Conservation (phyloP, 495 filamentous ascomycete species). For the Pyrenopolyporus hunteri region DNA sequence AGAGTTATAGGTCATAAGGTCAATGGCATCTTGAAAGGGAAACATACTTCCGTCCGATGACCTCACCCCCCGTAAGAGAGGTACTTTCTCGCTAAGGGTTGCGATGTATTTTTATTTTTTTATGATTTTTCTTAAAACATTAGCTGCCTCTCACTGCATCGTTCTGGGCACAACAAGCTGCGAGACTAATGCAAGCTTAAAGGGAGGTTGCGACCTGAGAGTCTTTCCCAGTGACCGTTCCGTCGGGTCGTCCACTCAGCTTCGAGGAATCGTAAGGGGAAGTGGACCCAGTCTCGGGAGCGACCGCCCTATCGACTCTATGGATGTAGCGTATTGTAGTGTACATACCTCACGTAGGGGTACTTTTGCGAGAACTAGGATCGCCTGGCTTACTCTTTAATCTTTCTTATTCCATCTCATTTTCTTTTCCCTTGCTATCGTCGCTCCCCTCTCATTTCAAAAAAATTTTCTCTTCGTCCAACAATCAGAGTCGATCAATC, state of each 20-base stretch:
- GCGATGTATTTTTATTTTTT: slow-evolving; percentile 6
- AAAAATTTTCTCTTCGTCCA: slow-evolving; percentile 1
- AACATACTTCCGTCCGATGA: slow-evolving; percentile 23
- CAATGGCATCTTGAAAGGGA: background rate
- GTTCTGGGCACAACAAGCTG: slow-evolving; percentile 27
- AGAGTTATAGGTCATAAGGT: background rate
- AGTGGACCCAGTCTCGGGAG: slow-evolving; percentile 30
- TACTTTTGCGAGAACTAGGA: background rate
- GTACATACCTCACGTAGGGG: background rate
- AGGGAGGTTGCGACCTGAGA: slow-evolving; percentile 40
- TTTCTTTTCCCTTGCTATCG: slow-evolving; percentile 9
- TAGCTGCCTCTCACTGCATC: slow-evolving; percentile 35
- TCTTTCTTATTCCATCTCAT: background rate
- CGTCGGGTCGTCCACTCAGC: slow-evolving; percentile 31
- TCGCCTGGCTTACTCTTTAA: slow-evolving; percentile 10
- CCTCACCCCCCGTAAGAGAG: no score
- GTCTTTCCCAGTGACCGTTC: slow-evolving; percentile 33
- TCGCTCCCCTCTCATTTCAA: slow-evolving; percentile 16
- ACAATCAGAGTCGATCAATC: no score
- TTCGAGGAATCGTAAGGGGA: slow-evolving; percentile 13
- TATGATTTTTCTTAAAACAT: slow-evolving; percentile 29
- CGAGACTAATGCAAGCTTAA: slow-evolving; percentile 55
- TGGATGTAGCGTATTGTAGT: background rate
- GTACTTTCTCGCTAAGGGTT: slow-evolving; percentile 14
- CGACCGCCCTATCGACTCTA: slow-evolving; percentile 23